phyloP scores from a whole-genome alignment of 768 basidiomycete species.

The Mycena belliarum region DNA sequence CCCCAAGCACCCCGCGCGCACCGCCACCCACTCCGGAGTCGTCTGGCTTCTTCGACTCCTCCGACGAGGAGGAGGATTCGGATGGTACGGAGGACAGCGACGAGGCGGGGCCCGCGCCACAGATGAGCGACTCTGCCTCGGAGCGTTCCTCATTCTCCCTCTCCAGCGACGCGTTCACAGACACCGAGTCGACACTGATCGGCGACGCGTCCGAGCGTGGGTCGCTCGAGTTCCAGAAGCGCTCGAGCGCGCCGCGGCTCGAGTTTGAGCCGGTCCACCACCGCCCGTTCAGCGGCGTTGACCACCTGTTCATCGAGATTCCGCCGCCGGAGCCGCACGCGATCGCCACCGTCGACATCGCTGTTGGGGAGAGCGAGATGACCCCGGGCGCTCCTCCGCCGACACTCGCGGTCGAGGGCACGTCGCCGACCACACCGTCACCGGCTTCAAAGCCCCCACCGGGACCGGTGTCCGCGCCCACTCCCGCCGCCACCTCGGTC shows the following conservation, averaged over 20 bases:
- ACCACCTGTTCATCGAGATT: conserved; percentile 21
- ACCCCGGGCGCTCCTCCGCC: conserved; percentile 11
- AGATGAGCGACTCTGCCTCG: conserved; percentile 11
- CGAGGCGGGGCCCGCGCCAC: neutral
- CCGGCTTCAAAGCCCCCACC: neutral
- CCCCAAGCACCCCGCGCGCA: conserved; percentile 13
- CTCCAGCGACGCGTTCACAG: conserved; percentile 6
- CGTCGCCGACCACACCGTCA: neutral
- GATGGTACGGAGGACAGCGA: neutral
- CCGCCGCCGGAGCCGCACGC: conserved; percentile 11
- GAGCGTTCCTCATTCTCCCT: conserved; percentile 6
- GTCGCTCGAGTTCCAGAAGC: conserved; percentile 1
- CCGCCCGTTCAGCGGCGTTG: conserved; percentile 20
- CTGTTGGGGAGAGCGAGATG: neutral
- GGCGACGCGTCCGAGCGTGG: conserved; percentile 19
- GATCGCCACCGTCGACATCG: conserved; percentile 8
- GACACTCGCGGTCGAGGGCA: neutral
- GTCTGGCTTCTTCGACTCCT: conserved; percentile 21
- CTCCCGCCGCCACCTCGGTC: neutral
- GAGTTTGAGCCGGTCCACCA: conserved; percentile 3
- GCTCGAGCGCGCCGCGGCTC: neutral
- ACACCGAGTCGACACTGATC: conserved; percentile 20
- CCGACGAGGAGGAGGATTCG: conserved; percentile 12
- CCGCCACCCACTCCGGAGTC: conserved; percentile 15
- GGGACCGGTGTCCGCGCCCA: neutral